Conservation (phyloP, 257 asterid species). For the Leptodermis oblonga region DNA sequence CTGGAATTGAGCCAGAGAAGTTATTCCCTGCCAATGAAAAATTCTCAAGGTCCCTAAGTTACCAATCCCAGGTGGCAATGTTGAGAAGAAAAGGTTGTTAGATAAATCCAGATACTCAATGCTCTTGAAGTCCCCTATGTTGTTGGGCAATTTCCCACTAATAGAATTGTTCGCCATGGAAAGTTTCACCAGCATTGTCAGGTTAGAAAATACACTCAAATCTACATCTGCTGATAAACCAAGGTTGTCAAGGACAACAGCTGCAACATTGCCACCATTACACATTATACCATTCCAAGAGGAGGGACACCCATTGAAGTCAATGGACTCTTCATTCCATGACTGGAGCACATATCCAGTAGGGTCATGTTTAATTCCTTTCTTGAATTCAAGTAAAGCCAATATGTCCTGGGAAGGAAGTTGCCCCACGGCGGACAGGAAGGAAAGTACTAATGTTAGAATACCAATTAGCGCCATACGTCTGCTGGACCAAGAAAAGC, state of each 20-base stretch:
- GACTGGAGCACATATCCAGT: constrained; percentile 81
- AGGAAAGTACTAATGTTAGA: constrained; percentile 42
- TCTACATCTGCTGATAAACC: constrained; percentile 68
- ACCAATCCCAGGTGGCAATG: constrained; percentile 71
- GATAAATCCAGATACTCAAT: constrained; percentile 78
- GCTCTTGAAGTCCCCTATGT: constrained; percentile 60
- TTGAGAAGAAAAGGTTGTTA: constrained; percentile 56
- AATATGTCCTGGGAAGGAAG: constrained; percentile 91
- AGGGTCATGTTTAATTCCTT: constrained; percentile 90
- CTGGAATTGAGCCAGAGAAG: constrained; percentile 75
- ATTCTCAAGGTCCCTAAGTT: constrained; percentile 49
- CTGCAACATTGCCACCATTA: constrained; percentile 91
- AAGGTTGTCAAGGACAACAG: constrained; percentile 75
- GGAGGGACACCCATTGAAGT: constrained; percentile 95
- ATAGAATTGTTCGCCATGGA: constrained; percentile 81
- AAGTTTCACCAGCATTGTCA: constrained; percentile 83
- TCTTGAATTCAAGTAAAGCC: constrained; percentile 82
- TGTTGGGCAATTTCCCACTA: constrained; percentile 53
- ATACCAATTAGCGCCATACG: constrained; percentile 57
- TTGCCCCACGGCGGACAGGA: constrained; percentile 59
- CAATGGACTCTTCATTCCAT: constrained; percentile 96
- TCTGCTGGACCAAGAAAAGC: too few species aligned
- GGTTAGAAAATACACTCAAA: constrained; percentile 70
- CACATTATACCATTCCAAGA: constrained; percentile 99
- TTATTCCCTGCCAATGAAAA: constrained; percentile 81